phyloP scores from a whole-genome alignment of 768 basidiomycete genomes.

The Tricholoma furcatifolium region DNA sequence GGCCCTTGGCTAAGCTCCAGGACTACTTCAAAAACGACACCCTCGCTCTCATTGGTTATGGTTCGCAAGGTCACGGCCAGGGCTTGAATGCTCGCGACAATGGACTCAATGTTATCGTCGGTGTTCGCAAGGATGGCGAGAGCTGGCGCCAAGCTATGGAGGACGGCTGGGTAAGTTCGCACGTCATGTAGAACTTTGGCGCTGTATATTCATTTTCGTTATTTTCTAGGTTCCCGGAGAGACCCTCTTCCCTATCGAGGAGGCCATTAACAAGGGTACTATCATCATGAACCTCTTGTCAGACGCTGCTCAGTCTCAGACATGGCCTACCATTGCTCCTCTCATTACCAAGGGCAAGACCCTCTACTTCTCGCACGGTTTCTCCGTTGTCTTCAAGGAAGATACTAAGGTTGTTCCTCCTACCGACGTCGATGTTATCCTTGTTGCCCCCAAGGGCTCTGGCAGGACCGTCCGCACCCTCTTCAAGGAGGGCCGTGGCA shows the following conservation, averaged over 20 bases:
- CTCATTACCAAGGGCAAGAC: conserved; percentile 99
- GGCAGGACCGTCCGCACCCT: conserved; percentile 98
- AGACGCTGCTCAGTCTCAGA: conserved; percentile 97
- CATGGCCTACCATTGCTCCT: conserved; percentile 86
- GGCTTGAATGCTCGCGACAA: conserved; percentile 99
- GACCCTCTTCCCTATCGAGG: conserved; percentile 97
- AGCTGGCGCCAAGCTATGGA: conserved; percentile 94
- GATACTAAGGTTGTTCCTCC: conserved; percentile 95
- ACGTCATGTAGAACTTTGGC: neutral
- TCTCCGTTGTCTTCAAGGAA: conserved; percentile 98
- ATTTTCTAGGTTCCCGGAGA: conserved; percentile 82
- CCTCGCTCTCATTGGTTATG: conserved; percentile 98
- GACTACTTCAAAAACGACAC: conserved; percentile 99
- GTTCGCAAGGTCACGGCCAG: conserved; percentile 98
- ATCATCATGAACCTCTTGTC: conserved; percentile 99
- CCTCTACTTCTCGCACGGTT: conserved; percentile 99
- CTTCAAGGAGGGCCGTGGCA: conserved; percentile 99
- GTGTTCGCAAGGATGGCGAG: conserved; percentile 96
- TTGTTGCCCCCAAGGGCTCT: conserved; percentile 98
- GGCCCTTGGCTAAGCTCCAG: conserved; percentile 96
- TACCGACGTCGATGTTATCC: conserved; percentile 94
- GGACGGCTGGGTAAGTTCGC: conserved; percentile 83
- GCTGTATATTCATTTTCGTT: neutral
- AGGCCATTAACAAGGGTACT: conserved; percentile 92
- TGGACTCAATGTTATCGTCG: conserved; percentile 96